These are phyloP conservation scores for Coniophora puteana DNA, from an alignment of 1,284 basidiomycete species.

Conservation along the genomic window DNA sequence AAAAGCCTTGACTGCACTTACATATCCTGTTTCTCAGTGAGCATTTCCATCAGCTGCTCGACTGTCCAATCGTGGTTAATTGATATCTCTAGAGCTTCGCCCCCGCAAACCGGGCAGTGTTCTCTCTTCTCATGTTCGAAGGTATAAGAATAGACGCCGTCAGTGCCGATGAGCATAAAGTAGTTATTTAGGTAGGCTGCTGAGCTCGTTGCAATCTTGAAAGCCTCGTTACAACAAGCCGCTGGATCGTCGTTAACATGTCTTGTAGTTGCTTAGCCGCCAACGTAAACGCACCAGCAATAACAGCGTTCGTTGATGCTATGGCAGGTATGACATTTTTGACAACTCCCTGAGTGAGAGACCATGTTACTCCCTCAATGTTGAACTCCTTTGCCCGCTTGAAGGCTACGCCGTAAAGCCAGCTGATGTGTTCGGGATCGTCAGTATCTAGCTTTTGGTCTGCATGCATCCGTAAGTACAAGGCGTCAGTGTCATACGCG, in stretches of 20 bases:
- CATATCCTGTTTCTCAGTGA: slow-evolving; percentile 86
- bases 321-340: slow-evolving; percentile 99
- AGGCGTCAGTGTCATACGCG: too few relatives aligned
- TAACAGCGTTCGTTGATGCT: slow-evolving; percentile 94
- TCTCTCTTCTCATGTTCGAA: slow-evolving; percentile 92
- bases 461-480: slow-evolving; percentile 30
- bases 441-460: slow-evolving; percentile 96
- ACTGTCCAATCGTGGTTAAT: slow-evolving; percentile 74
- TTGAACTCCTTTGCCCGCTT: slow-evolving; percentile 88
- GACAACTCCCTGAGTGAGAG: slow-evolving; percentile 96
- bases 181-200: slow-evolving; percentile 97
- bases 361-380: slow-evolving; percentile 98
- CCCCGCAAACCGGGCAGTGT: slow-evolving; percentile 97
- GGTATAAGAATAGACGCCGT: slow-evolving; percentile 96
- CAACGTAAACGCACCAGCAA: slow-evolving; percentile 61
- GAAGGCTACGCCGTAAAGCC: slow-evolving; percentile 83
- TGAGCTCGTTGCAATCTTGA: slow-evolving; percentile 96
- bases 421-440: slow-evolving; percentile 94
- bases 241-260: slow-evolving; percentile 48
- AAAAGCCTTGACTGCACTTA: slow-evolving; percentile 36
- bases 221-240: slow-evolving; percentile 98
- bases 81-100: slow-evolving; percentile 73
- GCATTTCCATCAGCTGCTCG: slow-evolving; percentile 80
- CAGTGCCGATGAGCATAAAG: slow-evolving; percentile 96
- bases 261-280: slow-evolving; percentile 1